Evolutionary conservation across 192 early-diverging fungal species (phyloP).

Genomic region (Gigaspora rosea): DNA sequence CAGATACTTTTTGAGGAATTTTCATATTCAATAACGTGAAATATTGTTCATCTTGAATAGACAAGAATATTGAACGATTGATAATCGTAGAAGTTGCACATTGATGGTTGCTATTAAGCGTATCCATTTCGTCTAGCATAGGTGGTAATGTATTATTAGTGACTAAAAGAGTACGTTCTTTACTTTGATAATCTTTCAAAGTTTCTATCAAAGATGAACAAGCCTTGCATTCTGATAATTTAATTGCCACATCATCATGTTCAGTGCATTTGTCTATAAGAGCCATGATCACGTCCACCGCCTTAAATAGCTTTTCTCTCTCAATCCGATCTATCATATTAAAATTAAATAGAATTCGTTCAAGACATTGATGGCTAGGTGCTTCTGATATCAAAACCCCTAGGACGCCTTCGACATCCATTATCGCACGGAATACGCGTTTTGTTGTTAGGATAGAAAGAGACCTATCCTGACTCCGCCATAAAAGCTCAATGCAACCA

Average conservation of each 20-base stretch:
- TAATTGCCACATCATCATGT: not conserved
- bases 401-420: not conserved
- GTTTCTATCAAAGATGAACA: not conserved
- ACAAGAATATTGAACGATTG: too few relatives aligned
- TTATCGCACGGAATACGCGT: not conserved
- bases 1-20: too few relatives aligned
- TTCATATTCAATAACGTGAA: too few relatives aligned
- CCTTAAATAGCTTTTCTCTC: not conserved
- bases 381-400: constrained; percentile 5
- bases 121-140: too few relatives aligned
- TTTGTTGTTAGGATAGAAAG: not conserved
- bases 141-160: too few relatives aligned
- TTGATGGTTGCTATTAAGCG: too few relatives aligned
- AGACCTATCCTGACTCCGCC: not conserved
- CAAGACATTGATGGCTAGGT: not conserved
- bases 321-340: not conserved
- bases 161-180: too few relatives aligned
- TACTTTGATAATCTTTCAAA: not conserved
- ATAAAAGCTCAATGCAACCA: not conserved
- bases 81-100: too few relatives aligned
- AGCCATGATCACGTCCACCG: not conserved
- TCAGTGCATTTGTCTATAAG: not conserved
- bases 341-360: constrained; percentile 1
- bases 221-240: not conserved
- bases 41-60: too few relatives aligned